Conservation (phyloP, 2,329 filamentous ascomycete species). For the Elsinoe fawcettii region DNA sequence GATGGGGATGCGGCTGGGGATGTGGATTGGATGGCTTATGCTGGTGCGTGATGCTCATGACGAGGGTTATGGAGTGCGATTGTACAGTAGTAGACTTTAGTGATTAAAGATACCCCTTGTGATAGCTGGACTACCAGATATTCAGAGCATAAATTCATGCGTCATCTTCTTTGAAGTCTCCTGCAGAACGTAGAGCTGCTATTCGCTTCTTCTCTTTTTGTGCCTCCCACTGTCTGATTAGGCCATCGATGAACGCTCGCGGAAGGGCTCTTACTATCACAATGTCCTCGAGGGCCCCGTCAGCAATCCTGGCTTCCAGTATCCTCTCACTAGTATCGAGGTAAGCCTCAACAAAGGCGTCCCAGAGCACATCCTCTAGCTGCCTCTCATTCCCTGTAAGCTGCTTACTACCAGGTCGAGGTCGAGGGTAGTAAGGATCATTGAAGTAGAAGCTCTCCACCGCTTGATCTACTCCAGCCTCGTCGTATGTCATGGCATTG, state of each 20-base stretch:
- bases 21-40: slow-evolving; percentile 21
- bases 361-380: not conserved
- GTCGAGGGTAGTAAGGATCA: not conserved
- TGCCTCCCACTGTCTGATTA: not conserved
- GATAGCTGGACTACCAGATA: not conserved
- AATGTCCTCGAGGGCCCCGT: not conserved
- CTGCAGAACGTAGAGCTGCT: not conserved
- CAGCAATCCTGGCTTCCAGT: not conserved
- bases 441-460: not conserved
- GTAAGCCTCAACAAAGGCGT: not conserved
- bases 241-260: not conserved
- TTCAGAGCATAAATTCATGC: not conserved
- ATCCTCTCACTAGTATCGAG: not conserved
- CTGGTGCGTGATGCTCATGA: slow-evolving; percentile 17
- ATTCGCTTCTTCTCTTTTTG: not conserved
- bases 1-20: slow-evolving; percentile 32
- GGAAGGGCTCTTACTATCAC: not conserved
- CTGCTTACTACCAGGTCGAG: not conserved
- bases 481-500: not conserved
- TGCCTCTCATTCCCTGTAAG: not conserved
- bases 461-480: not conserved
- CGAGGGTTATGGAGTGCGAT: not conserved
- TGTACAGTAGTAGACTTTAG: not conserved
- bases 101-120: not conserved
- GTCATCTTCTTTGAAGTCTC: not conserved